These are phyloP conservation scores for Paecilomyces sp. DNA, from an alignment of 2,329 filamentous ascomycete genomes.

Conservation along the genomic window DNA sequence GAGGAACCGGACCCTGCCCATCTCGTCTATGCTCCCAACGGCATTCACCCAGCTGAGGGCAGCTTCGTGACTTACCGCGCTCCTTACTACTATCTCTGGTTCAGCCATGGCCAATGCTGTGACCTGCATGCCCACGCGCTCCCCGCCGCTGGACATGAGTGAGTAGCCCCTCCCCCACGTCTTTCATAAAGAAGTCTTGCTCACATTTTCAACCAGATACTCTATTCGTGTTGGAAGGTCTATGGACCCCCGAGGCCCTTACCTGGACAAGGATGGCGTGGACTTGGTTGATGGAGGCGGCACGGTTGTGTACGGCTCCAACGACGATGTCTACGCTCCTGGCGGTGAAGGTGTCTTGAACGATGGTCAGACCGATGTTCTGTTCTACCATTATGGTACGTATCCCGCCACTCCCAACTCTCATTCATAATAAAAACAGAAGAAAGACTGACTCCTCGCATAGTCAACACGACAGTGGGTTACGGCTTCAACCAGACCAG, in stretches of 20 bases:
- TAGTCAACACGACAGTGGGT: neutral
- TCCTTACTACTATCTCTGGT: slow-evolving; percentile 28
- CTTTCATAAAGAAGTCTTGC: neutral
- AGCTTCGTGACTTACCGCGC: slow-evolving; percentile 20
- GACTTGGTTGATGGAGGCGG: slow-evolving; percentile 52
- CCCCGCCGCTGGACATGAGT: slow-evolving; percentile 49
- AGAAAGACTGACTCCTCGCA: neutral
- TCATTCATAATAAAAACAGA: neutral
- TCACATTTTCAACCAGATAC: slow-evolving; percentile 37
- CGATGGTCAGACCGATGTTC: slow-evolving; percentile 31
- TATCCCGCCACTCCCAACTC: neutral
- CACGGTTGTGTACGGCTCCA: slow-evolving; percentile 52
- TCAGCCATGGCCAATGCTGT: slow-evolving; percentile 27
- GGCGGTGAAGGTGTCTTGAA: slow-evolving; percentile 57
- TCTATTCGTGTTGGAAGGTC: slow-evolving; percentile 59
- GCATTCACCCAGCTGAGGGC: slow-evolving; percentile 25
- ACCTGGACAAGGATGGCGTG: slow-evolving; percentile 48
- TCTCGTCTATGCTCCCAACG: slow-evolving; percentile 20
- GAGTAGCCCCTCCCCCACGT: slow-evolving; percentile 1
- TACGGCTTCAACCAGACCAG: neutral
- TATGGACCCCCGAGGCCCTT: slow-evolving; percentile 45
- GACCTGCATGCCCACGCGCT: slow-evolving; percentile 18
- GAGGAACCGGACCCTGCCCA: slow-evolving; percentile 17
- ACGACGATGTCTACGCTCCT: slow-evolving; percentile 57
- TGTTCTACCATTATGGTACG: slow-evolving; percentile 30